phyloP scores from a whole-genome alignment of 192 early-diverging fungal species.

The Allomyces arbusculus region DNA sequence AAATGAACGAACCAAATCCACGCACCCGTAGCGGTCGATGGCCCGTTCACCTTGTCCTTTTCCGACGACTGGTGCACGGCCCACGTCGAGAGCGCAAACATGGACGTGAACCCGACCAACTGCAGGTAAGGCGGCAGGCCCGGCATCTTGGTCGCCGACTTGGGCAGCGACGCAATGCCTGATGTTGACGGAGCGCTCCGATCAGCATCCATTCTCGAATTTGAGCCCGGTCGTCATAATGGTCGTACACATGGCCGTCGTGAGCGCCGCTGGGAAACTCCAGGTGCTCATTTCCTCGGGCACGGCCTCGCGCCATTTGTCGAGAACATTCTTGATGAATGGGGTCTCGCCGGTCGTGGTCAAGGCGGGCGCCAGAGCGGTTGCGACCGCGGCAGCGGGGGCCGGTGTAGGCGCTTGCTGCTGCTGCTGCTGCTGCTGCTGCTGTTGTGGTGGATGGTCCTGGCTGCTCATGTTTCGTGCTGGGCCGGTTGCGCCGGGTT shows the following conservation, averaged over 20 bases:
- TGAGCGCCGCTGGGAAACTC: neutral
- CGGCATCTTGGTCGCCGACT: neutral
- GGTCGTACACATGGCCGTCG: neutral
- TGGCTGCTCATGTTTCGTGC: too few relatives aligned
- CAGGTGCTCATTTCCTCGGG: neutral
- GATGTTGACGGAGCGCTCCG: neutral
- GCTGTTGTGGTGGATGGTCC: too few relatives aligned
- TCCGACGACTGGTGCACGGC: neutral
- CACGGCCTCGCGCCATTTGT: neutral
- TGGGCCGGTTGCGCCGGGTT: too few relatives aligned
- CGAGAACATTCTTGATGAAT: neutral
- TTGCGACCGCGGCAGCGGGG: too few relatives aligned
- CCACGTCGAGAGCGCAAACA: neutral
- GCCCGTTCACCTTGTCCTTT: neutral
- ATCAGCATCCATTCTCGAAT: neutral
- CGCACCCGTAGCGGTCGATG: neutral
- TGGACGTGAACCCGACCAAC: neutral
- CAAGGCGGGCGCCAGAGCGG: too few relatives aligned
- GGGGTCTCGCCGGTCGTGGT: too few relatives aligned
- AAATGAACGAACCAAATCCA: neutral
- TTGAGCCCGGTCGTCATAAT: neutral
- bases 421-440: too few relatives aligned
- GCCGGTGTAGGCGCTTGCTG: too few relatives aligned
- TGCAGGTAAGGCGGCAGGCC: neutral
- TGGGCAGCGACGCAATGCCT: neutral